Conservation (phyloP, 2,329 filamentous ascomycete species). For the Pleomassaria siparia region DNA sequence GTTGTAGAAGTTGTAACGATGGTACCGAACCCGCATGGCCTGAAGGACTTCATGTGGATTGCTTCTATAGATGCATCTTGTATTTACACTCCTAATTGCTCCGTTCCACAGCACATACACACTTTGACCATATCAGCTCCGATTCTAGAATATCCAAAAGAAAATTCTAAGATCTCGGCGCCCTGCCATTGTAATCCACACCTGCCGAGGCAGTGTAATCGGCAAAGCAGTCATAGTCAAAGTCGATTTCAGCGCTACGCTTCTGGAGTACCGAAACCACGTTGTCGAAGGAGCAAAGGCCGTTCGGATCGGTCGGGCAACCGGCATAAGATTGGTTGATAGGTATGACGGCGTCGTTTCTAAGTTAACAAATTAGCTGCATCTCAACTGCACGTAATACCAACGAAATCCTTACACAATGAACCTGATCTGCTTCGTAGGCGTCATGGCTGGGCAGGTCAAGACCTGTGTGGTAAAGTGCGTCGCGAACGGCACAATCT, state of each 20-base stretch:
- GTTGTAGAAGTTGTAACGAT: too few species aligned
- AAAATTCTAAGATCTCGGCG: too few species aligned
- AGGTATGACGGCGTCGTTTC: constrained; percentile 32
- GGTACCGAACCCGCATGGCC: too few species aligned
- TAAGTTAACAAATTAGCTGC: constrained; percentile 4
- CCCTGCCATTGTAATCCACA: constrained; percentile 30
- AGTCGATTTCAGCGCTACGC: constrained; percentile 31
- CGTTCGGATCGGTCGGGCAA: constrained; percentile 22
- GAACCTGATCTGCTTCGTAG: constrained; percentile 32
- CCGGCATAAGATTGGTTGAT: constrained; percentile 26
- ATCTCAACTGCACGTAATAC: neutral
- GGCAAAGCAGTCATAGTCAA: constrained; percentile 31
- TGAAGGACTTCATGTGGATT: too few species aligned
- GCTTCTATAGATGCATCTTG: too few species aligned
- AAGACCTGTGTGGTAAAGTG: constrained; percentile 34
- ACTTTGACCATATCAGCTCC: too few species aligned
- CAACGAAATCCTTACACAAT: constrained; percentile 24
- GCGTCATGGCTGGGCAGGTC: constrained; percentile 20
- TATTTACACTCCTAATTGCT: too few species aligned
- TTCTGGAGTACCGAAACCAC: constrained; percentile 31
- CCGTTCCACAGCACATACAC: too few species aligned
- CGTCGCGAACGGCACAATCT: constrained; percentile 33
- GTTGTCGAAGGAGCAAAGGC: constrained; percentile 31
- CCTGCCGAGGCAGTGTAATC: constrained; percentile 30
- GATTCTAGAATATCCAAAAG: too few species aligned